A percentile compares a stretch with the other conserved stretches of the same genome.
Conservation (phyloP, 2,329 filamentous ascomycete genomes). For the Geosmithia morbida region DNA sequence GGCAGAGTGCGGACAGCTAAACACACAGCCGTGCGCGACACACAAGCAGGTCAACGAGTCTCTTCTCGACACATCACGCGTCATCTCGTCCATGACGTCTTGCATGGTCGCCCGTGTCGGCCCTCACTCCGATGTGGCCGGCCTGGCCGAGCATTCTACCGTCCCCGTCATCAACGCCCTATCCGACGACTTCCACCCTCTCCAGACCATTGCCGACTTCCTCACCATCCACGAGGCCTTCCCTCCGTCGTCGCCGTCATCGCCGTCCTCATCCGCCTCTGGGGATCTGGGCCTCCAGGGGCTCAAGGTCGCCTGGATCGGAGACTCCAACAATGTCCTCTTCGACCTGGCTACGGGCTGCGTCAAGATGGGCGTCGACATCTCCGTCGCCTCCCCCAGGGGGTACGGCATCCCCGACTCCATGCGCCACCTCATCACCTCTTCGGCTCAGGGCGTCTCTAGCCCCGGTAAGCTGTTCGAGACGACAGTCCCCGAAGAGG, state of each 20-base stretch:
- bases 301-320: slow-evolving; percentile 88
- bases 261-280: slow-evolving; percentile 15
- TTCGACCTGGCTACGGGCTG: slow-evolving; percentile 85
- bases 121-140: slow-evolving; percentile 59
- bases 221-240: slow-evolving; percentile 77
- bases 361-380: slow-evolving; percentile 72
- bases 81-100: slow-evolving; percentile 88
- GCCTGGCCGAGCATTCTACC: slow-evolving; percentile 55
- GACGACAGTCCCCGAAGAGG: slow-evolving; percentile 72
- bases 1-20: no score
- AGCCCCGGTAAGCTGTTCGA: slow-evolving; percentile 55
- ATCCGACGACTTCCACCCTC: slow-evolving; percentile 81
- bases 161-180: slow-evolving; percentile 81
- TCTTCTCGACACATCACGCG: slow-evolving; percentile 78
- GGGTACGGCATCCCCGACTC: slow-evolving; percentile 67
- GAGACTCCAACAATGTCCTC: slow-evolving; percentile 93
- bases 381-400: slow-evolving; percentile 73
- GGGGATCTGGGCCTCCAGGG: slow-evolving; percentile 55
- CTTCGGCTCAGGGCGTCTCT: slow-evolving; percentile 41
- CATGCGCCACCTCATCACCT: slow-evolving; percentile 61
- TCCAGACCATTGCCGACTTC: slow-evolving; percentile 91
- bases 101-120: slow-evolving; percentile 71
- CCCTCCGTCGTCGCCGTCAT: slow-evolving; percentile 26
- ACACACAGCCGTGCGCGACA: no score
- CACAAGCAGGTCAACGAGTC: slow-evolving; percentile 76